These are phyloP conservation scores for Botrytis paeoniae DNA, from an alignment of 2,329 filamentous ascomycete genomes.

Conservation along the genomic window DNA sequence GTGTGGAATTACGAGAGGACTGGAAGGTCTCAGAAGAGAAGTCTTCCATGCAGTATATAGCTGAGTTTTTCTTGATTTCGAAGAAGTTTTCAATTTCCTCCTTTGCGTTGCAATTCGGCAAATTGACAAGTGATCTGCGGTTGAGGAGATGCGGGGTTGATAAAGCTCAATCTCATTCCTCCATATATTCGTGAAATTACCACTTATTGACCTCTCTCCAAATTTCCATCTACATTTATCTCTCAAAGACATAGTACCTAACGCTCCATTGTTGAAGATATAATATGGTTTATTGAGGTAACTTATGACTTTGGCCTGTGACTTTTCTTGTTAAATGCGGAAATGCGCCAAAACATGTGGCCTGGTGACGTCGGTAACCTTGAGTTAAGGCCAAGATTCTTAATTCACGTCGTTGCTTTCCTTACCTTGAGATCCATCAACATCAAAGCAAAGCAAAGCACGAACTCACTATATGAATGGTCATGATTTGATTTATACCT, in stretches of 20 bases:
- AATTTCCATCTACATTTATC: not conserved
- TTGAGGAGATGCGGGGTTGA: not conserved
- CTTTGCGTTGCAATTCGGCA: not conserved
- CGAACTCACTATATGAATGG: not conserved
- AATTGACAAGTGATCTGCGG: not conserved
- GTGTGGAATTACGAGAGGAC: not conserved
- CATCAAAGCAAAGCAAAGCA: not conserved
- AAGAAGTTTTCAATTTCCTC: not conserved
- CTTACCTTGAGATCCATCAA: not conserved
- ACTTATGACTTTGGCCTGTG: not conserved
- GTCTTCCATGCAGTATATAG: not conserved
- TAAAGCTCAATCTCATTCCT: not conserved
- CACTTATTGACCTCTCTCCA: not conserved
- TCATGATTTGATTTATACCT: not conserved
- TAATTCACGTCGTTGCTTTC: not conserved
- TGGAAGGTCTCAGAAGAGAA: not conserved
- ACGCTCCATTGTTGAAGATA: not conserved
- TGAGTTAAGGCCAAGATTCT: not conserved
- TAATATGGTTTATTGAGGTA: not conserved
- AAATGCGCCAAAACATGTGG: not conserved
- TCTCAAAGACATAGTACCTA: not conserved
- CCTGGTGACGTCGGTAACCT: slow-evolving; percentile 4
- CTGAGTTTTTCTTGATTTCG: not conserved
- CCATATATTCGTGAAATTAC: not conserved
- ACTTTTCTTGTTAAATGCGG: not conserved